Percentiles rank a stretch among this genome's conserved stretches.
Conservation (phyloP, 2,329 filamentous ascomycete genomes). For the Penicillium verrucosum region DNA sequence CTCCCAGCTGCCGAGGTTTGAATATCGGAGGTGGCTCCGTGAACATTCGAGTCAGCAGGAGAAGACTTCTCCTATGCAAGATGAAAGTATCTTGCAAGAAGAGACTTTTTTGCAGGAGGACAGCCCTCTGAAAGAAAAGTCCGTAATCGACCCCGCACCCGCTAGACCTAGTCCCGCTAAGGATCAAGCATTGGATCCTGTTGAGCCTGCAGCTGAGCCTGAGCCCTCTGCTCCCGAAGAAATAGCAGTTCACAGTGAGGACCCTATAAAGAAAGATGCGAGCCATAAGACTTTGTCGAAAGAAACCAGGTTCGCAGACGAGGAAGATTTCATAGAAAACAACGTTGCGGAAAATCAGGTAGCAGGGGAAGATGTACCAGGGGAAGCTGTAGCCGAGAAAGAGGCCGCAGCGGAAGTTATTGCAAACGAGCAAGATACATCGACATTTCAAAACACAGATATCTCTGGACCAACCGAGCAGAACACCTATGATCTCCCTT, state of each 20-base stretch:
- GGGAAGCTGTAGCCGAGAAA: background rate
- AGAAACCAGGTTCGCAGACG: slow-evolving; percentile 14
- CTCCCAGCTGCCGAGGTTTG: slow-evolving; percentile 39
- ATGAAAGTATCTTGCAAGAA: slow-evolving; percentile 7
- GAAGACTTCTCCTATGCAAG: slow-evolving; percentile 4
- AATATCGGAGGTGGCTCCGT: slow-evolving; percentile 33
- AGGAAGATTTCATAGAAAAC: slow-evolving; percentile 12
- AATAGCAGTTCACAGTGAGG: background rate
- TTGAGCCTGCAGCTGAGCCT: background rate
- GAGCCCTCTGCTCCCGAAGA: background rate
- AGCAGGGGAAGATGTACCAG: background rate
- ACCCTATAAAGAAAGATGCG: background rate
- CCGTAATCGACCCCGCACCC: background rate
- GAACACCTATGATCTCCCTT: slow-evolving; percentile 32
- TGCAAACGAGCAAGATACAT: background rate
- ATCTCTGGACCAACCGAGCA: slow-evolving; percentile 12
- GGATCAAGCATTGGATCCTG: background rate
- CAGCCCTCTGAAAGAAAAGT: background rate
- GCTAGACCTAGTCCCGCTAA: background rate
- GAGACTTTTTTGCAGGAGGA: slow-evolving; percentile 5
- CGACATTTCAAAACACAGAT: slow-evolving; percentile 4
- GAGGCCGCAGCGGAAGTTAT: background rate
- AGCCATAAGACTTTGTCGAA: slow-evolving; percentile 11
- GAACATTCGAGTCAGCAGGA: slow-evolving; percentile 4
- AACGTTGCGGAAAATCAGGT: background rate